Percentiles rank a stretch among this genome's conserved stretches.
phyloP scores from a whole-genome alignment of 495 filamentous ascomycete genomes.

The Annulohypoxylon moriforme region DNA sequence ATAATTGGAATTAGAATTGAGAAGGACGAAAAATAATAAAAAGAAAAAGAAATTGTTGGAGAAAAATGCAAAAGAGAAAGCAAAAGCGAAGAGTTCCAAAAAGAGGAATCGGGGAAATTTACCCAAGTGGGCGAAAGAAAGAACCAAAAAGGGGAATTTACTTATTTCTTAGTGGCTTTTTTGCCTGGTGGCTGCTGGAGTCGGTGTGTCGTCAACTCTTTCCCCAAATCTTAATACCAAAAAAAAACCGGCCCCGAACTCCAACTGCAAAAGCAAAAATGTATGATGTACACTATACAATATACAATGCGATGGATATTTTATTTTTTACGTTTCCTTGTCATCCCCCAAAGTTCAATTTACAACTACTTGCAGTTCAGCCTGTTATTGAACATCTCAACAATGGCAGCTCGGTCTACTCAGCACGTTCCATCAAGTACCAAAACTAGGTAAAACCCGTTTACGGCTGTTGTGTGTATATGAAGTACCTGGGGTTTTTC shows the following conservation, averaged over 20 bases:
- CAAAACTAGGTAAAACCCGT: slow-evolving; percentile 15
- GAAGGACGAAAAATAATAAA: neutral
- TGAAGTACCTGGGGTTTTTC: neutral
- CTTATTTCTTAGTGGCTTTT: slow-evolving; percentile 28
- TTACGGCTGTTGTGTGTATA: slow-evolving; percentile 4
- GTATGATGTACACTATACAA: neutral
- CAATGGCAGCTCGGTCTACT: slow-evolving; percentile 28
- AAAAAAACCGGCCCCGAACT: slow-evolving; percentile 21
- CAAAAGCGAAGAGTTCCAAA: neutral
- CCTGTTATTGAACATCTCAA: slow-evolving; percentile 39
- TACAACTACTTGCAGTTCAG: slow-evolving; percentile 26
- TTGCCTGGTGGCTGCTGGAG: neutral
- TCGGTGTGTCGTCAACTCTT: slow-evolving; percentile 41
- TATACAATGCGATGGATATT: neutral
- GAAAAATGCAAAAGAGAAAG: slow-evolving; percentile 3
- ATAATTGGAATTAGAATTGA: neutral
- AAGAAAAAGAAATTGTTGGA: neutral
- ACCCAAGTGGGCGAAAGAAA: slow-evolving; percentile 12
- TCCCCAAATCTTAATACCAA: slow-evolving; percentile 24
- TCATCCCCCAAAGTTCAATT: slow-evolving; percentile 7
- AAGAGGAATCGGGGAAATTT: slow-evolving; percentile 12
- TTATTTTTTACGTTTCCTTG: neutral
- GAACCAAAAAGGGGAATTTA: slow-evolving; percentile 8
- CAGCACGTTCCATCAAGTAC: slow-evolving; percentile 14
- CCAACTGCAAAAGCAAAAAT: neutral